phyloP scores from a whole-genome alignment of 208 protist genomes.

The Trypanosoma lewisi region DNA sequence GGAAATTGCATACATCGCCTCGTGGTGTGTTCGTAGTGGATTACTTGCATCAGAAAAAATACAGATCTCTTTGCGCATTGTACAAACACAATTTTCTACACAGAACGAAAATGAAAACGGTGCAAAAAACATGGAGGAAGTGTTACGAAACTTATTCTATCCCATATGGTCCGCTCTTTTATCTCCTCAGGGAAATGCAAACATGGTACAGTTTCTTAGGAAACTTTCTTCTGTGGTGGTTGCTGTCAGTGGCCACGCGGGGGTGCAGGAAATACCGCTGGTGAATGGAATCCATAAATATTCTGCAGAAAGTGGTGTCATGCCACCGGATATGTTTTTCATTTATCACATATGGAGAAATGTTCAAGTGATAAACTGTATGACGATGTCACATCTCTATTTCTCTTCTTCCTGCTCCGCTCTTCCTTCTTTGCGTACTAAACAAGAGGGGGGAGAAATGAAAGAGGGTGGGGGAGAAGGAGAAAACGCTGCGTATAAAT shows the following conservation, averaged over 20 bases:
- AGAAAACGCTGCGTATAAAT: background rate
- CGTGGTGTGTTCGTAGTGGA: conserved; percentile 63
- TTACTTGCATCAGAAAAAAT: conserved; percentile 30
- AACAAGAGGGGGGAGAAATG: background rate
- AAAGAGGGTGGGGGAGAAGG: background rate
- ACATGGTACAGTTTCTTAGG: conserved; percentile 88
- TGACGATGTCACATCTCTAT: conserved; percentile 44
- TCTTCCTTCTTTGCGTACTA: conserved; percentile 36
- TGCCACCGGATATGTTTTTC: conserved; percentile 98
- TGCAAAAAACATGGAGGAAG: conserved; percentile 36
- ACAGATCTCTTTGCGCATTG: conserved; percentile 50
- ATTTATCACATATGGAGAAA: conserved; percentile 98
- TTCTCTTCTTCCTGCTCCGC: no score
- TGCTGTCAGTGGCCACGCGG: conserved; percentile 33
- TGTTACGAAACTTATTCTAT: conserved; percentile 96
- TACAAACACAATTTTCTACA: conserved; percentile 25
- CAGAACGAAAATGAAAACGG: background rate
- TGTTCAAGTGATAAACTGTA: conserved; percentile 94
- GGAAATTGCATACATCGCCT: conserved; percentile 61
- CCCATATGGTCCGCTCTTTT: conserved; percentile 95
- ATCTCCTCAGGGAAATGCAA: conserved; percentile 74
- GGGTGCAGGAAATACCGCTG: conserved; percentile 47
- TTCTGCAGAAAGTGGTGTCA: conserved; percentile 31
- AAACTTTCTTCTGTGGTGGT: conserved; percentile 89
- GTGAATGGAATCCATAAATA: conserved; percentile 24